These are phyloP conservation scores for Penicillium sp. DNA, from an alignment of 2,329 filamentous ascomycete species.

Conservation along the genomic window DNA sequence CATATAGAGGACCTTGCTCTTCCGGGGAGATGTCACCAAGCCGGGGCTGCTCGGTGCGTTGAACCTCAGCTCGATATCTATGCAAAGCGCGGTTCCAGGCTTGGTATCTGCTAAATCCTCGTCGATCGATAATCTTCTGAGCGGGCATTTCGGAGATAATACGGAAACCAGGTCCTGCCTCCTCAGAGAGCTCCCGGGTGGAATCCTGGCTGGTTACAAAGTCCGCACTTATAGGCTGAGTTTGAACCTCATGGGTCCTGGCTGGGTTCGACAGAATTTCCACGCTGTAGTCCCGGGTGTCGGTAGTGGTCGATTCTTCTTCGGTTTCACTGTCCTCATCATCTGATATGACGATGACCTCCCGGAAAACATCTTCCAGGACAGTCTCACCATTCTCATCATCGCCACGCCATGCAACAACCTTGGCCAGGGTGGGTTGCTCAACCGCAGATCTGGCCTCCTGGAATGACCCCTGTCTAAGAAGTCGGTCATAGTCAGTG, in stretches of 20 bases:
- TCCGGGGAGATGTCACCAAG: constrained; percentile 9
- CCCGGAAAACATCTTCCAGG: constrained; percentile 63
- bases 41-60: constrained; percentile 15
- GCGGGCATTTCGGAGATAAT: constrained; percentile 33
- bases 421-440: constrained; percentile 54
- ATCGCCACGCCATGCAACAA: constrained; percentile 65
- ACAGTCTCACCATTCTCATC: constrained; percentile 54
- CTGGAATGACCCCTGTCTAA: constrained; percentile 54
- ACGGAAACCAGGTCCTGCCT: constrained; percentile 39
- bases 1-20: constrained; percentile 19
- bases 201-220: constrained; percentile 18
- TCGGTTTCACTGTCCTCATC: constrained; percentile 55
- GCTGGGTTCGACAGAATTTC: constrained; percentile 45
- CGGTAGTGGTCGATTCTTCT: constrained; percentile 31
- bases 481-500: constrained; percentile 62
- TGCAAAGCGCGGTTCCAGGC: constrained; percentile 49
- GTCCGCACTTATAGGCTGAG: constrained; percentile 29
- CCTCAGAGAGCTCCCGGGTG: constrained; percentile 33
- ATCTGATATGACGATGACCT: constrained; percentile 65
- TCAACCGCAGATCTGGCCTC: constrained; percentile 59
- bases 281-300: constrained; percentile 40
- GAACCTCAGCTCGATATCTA: constrained; percentile 37
- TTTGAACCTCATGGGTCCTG: constrained; percentile 36
- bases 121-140: constrained; percentile 41
- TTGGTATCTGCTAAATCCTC: constrained; percentile 49